These are phyloP conservation scores for Candida gigantensis DNA, from an alignment of 1,139 yeast species.

Conservation along the genomic window DNA sequence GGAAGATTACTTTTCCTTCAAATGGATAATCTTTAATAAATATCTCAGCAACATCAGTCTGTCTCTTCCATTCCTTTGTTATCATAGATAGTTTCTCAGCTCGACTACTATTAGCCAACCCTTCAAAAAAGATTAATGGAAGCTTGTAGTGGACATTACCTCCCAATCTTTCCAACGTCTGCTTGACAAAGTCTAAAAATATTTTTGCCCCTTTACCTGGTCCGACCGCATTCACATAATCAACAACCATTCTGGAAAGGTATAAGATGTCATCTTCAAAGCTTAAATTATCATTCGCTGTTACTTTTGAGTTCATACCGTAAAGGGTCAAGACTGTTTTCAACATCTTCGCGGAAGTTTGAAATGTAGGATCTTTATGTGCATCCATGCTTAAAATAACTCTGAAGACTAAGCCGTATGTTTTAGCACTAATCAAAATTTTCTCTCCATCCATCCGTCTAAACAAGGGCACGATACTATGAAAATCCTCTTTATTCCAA, in stretches of 20 bases:
- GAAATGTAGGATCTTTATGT: not conserved
- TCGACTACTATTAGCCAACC: not conserved
- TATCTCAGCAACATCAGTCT: not conserved
- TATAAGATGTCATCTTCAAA: conserved; percentile 4
- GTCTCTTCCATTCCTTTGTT: not conserved
- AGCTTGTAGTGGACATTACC: conserved; percentile 1
- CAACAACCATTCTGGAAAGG: conserved; percentile 7
- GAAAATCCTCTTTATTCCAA: not conserved
- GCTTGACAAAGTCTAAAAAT: conserved; percentile 4
- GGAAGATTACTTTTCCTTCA: not conserved
- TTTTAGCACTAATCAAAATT: conserved; percentile 6
- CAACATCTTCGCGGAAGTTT: conserved; percentile 7
- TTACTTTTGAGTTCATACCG: conserved; percentile 3
- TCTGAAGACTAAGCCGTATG: conserved; percentile 5
- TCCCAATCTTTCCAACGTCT: conserved; percentile 3
- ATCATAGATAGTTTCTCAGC: not conserved
- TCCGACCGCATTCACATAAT: conserved; percentile 7
- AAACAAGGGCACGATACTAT: conserved; percentile 1
- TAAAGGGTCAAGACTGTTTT: conserved; percentile 6
- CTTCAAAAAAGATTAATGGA: not conserved
- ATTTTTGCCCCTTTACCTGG: not conserved
- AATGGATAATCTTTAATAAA: conserved; percentile 6
- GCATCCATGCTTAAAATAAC: conserved; percentile 3
- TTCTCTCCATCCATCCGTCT: conserved; percentile 5
- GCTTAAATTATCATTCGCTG: conserved; percentile 2